Percentiles rank a stretch among this genome's conserved stretches.
phyloP scores from a whole-genome alignment of 495 filamentous ascomycete species.

The Penicillium verhagenii region DNA sequence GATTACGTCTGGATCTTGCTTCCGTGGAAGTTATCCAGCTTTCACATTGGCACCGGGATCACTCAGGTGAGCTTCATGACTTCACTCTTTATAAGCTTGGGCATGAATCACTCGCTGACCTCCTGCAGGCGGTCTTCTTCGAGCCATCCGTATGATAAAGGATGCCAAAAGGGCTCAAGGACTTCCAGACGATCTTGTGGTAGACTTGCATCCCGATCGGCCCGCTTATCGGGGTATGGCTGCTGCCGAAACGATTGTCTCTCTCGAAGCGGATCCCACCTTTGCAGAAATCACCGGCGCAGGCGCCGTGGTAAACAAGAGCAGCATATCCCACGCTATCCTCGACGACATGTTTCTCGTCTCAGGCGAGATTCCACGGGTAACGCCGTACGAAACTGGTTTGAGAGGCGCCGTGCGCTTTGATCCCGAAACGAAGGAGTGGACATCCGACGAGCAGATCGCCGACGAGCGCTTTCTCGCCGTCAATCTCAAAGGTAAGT shows the following conservation, averaged over 20 bases:
- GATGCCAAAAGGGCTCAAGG: constrained; percentile 39
- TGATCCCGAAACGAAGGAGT: constrained; percentile 42
- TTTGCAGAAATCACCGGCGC: constrained; percentile 51
- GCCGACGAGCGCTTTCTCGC: constrained; percentile 59
- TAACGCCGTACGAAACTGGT: constrained; percentile 54
- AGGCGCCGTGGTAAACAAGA: constrained; percentile 47
- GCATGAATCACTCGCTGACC: constrained; percentile 5
- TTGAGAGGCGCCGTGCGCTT: constrained; percentile 49
- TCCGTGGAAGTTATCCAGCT: constrained; percentile 75
- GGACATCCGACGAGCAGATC: constrained; percentile 56
- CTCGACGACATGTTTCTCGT: constrained; percentile 57
- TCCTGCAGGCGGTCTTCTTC: constrained; percentile 45
- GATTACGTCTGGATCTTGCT: constrained; percentile 52
- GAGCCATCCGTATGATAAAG: constrained; percentile 48
- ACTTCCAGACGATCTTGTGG: constrained; percentile 30
- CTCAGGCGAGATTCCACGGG: constrained; percentile 57
- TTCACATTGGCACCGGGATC: constrained; percentile 67
- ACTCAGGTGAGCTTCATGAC: constrained; percentile 38
- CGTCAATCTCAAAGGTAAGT: constrained; percentile 55
- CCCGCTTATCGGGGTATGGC: constrained; percentile 55
- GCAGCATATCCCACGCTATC: constrained; percentile 46
- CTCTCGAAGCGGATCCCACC: constrained; percentile 56
- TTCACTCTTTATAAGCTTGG: neutral
- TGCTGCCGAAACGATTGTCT: constrained; percentile 42
- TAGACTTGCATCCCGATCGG: constrained; percentile 56